These are phyloP conservation scores for Stemphylium lycopersici DNA, from an alignment of 2,329 filamentous ascomycete genomes.

Conservation along the genomic window DNA sequence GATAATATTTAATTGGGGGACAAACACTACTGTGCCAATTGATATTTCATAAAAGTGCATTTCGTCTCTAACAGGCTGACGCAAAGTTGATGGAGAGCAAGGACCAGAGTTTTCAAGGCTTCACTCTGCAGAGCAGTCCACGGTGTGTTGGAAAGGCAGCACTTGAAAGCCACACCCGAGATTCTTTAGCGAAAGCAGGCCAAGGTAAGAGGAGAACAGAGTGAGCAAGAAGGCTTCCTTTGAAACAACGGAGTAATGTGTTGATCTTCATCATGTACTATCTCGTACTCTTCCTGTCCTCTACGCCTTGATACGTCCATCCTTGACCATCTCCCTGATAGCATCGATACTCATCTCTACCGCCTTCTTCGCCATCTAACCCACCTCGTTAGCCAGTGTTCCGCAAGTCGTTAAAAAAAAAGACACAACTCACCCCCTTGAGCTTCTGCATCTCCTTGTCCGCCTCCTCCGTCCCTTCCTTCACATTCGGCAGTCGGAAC, in stretches of 20 bases:
- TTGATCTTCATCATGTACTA: too few species aligned
- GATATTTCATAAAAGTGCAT: neutral
- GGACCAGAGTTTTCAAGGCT: too few species aligned
- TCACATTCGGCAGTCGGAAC: conserved; percentile 45
- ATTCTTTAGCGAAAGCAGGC: too few species aligned
- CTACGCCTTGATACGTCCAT: conserved; percentile 40
- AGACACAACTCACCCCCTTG: conserved; percentile 26
- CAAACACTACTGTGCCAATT: neutral
- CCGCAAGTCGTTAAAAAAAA: too few species aligned
- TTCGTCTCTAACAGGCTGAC: neutral
- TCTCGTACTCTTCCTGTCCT: neutral
- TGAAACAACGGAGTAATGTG: too few species aligned
- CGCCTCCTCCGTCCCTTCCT: conserved; percentile 45
- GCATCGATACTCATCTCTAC: conserved; percentile 53
- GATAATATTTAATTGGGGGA: conserved; percentile 11
- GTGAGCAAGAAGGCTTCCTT: too few species aligned
- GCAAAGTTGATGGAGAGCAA: too few species aligned
- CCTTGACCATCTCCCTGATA: conserved; percentile 52
- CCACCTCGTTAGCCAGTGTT: conserved; percentile 11
- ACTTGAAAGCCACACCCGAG: too few species aligned
- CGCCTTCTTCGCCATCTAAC: conserved; percentile 49
- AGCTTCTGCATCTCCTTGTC: conserved; percentile 34
- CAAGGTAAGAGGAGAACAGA: too few species aligned
- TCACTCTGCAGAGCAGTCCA: too few species aligned
- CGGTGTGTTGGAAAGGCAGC: too few species aligned